Base-by-base conservation (phyloP, 208 protist species). In the Crithidia acanthocephali region DNA sequence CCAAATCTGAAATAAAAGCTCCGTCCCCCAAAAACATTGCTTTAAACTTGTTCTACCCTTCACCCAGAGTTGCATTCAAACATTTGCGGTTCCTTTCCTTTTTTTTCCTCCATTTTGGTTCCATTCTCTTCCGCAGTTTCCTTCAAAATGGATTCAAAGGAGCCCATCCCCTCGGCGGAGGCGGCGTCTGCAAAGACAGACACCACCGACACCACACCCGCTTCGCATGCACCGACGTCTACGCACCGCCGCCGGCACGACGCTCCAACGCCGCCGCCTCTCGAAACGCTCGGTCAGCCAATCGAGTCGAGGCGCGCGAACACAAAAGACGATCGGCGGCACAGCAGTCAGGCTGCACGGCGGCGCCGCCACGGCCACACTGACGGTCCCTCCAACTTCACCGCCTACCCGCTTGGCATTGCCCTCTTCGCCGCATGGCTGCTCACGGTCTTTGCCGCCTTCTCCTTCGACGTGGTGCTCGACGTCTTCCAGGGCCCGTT, bases 401-500 rank as follows among this genome's bases (percentile, higher is more conserved):
- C 52, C 11, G 23, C 42, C 35, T 70, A 13, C n/a, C 56, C 73
- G 33, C 81, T 80, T n/a, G 59, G 69, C 61, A 75, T 80, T 44
- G 82, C 79, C 7, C 33, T 91, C 10, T 68, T 88, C 52, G 50
- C 77, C 1, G 33, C 90, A 33, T 92, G 85, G 83, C 27, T 76
- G 18, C 50, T 89, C 33, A 64, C 72, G 15, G 52, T 79, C n/a
- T 55, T 83, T 13, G 60, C 65, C 2, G 61, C 78, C 30, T 53
- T 93, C 25, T 51, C 83, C 9, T 81, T 93, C 16, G 81, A 84
- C 50, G 79, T 92, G 50, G 65, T 93, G 13, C 61, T 75, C 6
- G 90, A 95, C 67, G 76, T 92, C 7, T 92, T 95, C 67, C 90
- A 95, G 59, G 72, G 57, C 2, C 37, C 81, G 15, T 44, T 72